These are phyloP conservation scores for Dendrobium catenatum DNA, from an alignment of 106 monocot genomes.

Conservation along the genomic window DNA sequence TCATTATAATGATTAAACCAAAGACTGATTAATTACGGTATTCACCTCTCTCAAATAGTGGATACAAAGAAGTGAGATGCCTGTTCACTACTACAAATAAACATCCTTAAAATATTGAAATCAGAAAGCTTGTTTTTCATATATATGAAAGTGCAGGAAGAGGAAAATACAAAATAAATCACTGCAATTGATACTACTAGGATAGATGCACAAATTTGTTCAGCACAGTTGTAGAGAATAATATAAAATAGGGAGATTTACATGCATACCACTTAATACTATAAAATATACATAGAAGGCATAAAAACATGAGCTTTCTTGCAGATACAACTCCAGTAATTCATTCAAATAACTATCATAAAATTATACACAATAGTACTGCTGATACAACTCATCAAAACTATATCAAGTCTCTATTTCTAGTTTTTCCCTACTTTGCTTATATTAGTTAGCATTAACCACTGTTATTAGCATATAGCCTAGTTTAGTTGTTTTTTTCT, in stretches of 20 bases:
- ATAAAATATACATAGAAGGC: background rate
- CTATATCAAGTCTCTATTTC: too few species aligned
- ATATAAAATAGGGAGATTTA: background rate
- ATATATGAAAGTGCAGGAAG: background rate
- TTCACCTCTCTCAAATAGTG: background rate
- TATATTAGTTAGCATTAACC: too few species aligned
- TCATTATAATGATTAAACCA: background rate
- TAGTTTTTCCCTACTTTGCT: too few species aligned
- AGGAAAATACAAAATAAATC: background rate
- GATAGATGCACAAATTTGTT: background rate
- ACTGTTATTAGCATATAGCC: too few species aligned
- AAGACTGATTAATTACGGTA: background rate
- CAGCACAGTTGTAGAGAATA: background rate
- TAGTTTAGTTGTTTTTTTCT: too few species aligned
- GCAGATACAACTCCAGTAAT: too few species aligned
- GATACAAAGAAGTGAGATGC: background rate
- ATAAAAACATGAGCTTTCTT: too few species aligned
- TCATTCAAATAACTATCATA: too few species aligned
- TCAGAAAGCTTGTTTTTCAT: background rate
- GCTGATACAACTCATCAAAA: too few species aligned
- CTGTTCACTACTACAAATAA: background rate
- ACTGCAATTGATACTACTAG: background rate
- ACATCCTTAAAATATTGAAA: background rate
- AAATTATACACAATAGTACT: too few species aligned
- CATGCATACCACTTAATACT: background rate